Conservation (phyloP, 2,329 filamentous ascomycete genomes). For the Pseudogymnoascus sp. region DNA sequence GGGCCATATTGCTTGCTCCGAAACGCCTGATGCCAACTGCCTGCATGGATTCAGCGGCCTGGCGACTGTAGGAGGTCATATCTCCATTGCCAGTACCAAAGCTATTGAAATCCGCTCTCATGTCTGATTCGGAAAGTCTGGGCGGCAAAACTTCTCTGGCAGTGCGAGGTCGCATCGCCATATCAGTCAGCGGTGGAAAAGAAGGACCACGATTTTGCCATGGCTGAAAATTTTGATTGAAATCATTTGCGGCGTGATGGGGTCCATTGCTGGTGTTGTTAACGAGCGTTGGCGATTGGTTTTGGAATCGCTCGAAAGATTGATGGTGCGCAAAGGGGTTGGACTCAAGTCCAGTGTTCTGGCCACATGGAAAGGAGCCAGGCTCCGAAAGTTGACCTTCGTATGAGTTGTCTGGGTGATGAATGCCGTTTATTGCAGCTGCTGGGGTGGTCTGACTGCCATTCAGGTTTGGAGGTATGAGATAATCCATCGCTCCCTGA, state of each 20-base stretch:
- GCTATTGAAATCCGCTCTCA: neutral
- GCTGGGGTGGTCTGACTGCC: neutral
- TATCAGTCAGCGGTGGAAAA: neutral
- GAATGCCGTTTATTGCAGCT: neutral
- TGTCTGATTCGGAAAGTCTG: neutral
- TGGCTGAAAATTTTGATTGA: neutral
- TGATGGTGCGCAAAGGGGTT: neutral
- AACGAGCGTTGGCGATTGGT: neutral
- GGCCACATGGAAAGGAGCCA: neutral
- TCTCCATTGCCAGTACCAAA: neutral
- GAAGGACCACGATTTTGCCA: neutral
- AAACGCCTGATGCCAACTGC: neutral
- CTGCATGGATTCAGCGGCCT: neutral
- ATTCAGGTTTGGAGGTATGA: neutral
- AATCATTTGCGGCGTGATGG: neutral
- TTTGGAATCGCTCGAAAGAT: neutral
- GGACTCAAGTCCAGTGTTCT: neutral
- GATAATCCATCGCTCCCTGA: neutral
- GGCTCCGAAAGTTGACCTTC: neutral
- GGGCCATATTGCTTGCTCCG: neutral
- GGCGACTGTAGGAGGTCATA: neutral
- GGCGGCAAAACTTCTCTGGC: neutral
- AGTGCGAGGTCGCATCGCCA: neutral
- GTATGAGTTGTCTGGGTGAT: neutral
- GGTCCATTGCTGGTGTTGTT: neutral